Base-by-base conservation (phyloP, 2,329 filamentous ascomycete species). In the Colletotrichum sp. region DNA sequence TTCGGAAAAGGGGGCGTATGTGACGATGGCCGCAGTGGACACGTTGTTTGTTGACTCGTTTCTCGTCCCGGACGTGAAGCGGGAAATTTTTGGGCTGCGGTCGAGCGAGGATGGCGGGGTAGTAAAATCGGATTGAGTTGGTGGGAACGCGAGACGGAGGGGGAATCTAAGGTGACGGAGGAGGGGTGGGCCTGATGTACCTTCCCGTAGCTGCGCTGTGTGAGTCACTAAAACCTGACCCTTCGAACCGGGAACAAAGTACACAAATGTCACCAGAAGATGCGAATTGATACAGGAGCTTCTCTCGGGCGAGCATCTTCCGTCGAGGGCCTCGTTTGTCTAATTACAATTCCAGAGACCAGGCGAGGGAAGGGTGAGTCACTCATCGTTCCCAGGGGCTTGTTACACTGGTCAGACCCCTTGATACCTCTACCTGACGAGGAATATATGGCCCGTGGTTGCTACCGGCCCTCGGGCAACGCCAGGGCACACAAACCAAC, bases 81-180 rank as follows among this genome's bases (percentile, higher is more conserved):
- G 13, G 66, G 70, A 77, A 74, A 72, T 71, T 77, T 78, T 76
- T 75, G 73, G 73, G 70, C 28, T 63, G 19, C 44, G 44, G 44
- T 52, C 44, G 72, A 65, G 68, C 61, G n/a, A 48, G 66, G 75
- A 77, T 78, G 75, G 77, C 75, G 77, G 77, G 73, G 73, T 75
- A 75, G 72, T 75, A 75, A 68, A 75, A 68, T 75, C 70, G 70
- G 70, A 75, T 68, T 75, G 73, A 68, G 64, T 71, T 75, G 73
- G 73, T 75, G 70, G 55, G 69, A 73, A 52, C 19, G 44, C 44
- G n/a, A 32, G 59, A 34, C n/a, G 64, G 28, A 64, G 64, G 27
- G 59, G 48, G 19, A n/a, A 48, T 48, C 44, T 22, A 48, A 30
- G 39, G 22, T 30, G 44, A 64, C 44, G 11, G n/a, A 48, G 68